Base-by-base conservation (phyloP, 768 basidiomycete genomes). In the Amanita polypyramis region DNA sequence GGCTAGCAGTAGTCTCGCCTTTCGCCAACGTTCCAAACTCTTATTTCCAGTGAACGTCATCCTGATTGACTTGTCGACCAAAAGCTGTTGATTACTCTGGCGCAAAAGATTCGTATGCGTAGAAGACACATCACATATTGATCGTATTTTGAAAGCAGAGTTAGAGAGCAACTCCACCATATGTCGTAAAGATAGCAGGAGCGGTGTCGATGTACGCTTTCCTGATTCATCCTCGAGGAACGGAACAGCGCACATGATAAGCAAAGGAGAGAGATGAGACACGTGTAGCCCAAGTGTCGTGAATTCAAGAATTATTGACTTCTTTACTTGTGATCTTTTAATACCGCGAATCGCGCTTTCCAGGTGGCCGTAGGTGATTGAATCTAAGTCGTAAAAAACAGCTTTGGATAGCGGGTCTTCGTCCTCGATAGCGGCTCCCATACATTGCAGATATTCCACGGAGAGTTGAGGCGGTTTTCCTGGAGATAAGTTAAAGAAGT, bases 1-100 rank as follows among this genome's bases (percentile, higher is more conserved):
- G 23, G 62, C 63, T 25, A 73, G 46, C 51, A 71, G 55, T n/a
- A 79, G 62, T 50, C 69, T 61, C 45, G 72, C 63, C 53, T 72
- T 69, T 45, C 75, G 65, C 75, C 73, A 76, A 42, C 23, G 25
- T 21, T 42, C 41, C 20, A 42, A 42, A 6, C 41, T 23, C 25
- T 12, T 42, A 29, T 21, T 42, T 27, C 25, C 21, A 42, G 25
- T 42, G 15, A 42, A 42, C 5, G 41, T 5, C 12, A 21, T 42
- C 41, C 41, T 42, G 21, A n/a, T 42, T 14, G 20, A 5, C 25
- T 7, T 42, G 12, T 42, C 41, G 5, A 12, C 41, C n/a, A 42
- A 5, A 14, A 42, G 41, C n/a, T 45, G 32, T 20, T 34, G 43
- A 35, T n/a, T 34, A 9, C 12, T 43, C 21, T 43, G 47, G 11